Conservation (phyloP, 495 filamentous ascomycete species). For the Monascus purpureus region DNA sequence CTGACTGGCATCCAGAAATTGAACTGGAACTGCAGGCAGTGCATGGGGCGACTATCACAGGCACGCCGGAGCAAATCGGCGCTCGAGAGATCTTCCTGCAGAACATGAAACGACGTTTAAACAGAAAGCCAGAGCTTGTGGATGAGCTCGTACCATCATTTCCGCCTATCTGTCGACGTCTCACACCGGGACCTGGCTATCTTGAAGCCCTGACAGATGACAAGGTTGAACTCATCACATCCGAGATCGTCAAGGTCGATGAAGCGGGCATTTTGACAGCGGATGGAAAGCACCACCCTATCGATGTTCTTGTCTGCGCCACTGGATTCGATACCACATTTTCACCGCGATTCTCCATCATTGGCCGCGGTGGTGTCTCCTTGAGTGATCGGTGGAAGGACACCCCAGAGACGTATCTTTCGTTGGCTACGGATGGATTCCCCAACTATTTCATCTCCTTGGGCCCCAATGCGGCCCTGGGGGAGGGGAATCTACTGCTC, state of each 20-base stretch:
- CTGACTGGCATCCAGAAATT: slow-evolving; percentile 12
- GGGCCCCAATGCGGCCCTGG: slow-evolving; percentile 32
- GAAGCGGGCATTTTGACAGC: slow-evolving; percentile 30
- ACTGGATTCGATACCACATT: slow-evolving; percentile 42
- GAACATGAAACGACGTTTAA: slow-evolving; percentile 28
- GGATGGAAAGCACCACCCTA: slow-evolving; percentile 27
- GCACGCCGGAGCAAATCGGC: slow-evolving; percentile 23
- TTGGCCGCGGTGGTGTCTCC: slow-evolving; percentile 30
- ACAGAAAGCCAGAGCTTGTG: slow-evolving; percentile 19
- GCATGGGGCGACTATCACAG: slow-evolving; percentile 23
- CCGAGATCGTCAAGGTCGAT: slow-evolving; percentile 29
- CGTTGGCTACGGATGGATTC: slow-evolving; percentile 44
- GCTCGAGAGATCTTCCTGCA: slow-evolving; percentile 19
- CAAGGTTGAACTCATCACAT: slow-evolving; percentile 31
- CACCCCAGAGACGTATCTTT: slow-evolving; percentile 43
- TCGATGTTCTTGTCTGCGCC: slow-evolving; percentile 35
- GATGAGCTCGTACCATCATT: slow-evolving; percentile 27
- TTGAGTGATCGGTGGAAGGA: slow-evolving; percentile 36
- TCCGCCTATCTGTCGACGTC: slow-evolving; percentile 34
- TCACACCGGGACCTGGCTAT: slow-evolving; percentile 36
- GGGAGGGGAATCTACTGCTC: slow-evolving; percentile 30
- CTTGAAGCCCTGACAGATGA: slow-evolving; percentile 33
- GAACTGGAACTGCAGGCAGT: slow-evolving; percentile 35
- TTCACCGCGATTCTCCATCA: slow-evolving; percentile 34
- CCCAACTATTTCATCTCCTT: slow-evolving; percentile 50